phyloP scores from a whole-genome alignment of 2,329 filamentous ascomycete genomes.

The Microsporum audouinii region DNA sequence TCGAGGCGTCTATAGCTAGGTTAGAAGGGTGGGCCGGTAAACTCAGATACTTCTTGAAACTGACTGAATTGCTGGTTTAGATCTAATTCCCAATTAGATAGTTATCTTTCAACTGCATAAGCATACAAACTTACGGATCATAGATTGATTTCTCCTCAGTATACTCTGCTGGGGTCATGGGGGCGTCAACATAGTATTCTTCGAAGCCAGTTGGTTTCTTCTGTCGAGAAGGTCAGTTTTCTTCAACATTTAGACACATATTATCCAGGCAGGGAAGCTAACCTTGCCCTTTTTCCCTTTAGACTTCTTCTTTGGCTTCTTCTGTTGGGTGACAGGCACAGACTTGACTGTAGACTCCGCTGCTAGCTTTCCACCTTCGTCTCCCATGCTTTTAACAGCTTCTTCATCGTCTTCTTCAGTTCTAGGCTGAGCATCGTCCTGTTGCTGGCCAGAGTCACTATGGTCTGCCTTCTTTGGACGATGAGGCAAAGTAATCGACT shows the following conservation, averaged over 20 bases:
- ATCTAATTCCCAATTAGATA: constrained; percentile 26
- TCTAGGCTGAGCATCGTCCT: neutral
- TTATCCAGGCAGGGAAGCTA: neutral
- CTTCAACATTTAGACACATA: neutral
- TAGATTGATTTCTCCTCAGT: constrained; percentile 60
- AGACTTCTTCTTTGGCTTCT: constrained; percentile 26
- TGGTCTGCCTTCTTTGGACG: neutral
- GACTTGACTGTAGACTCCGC: neutral
- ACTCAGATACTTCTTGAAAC: constrained; percentile 11
- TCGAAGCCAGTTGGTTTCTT: constrained; percentile 56
- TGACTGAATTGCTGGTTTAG: constrained; percentile 49
- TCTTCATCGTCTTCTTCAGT: neutral
- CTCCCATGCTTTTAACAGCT: neutral
- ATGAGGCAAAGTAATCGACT: neutral
- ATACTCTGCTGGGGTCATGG: constrained; percentile 59
- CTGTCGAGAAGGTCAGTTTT: constrained; percentile 18
- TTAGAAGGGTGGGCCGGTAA: neutral
- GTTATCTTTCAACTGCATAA: neutral
- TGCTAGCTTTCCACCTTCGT: neutral
- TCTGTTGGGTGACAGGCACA: constrained; percentile 8
- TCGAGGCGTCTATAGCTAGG: constrained; percentile 57
- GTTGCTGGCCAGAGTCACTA: neutral
- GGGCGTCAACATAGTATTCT: constrained; percentile 70
- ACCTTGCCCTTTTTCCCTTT: constrained; percentile 24
- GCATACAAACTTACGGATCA: constrained; percentile 39